Percentiles rank a stretch among this genome's conserved stretches.
These are phyloP conservation scores for Rhodocollybia butyracea DNA, from an alignment of 768 basidiomycete genomes.

Conservation along the genomic window DNA sequence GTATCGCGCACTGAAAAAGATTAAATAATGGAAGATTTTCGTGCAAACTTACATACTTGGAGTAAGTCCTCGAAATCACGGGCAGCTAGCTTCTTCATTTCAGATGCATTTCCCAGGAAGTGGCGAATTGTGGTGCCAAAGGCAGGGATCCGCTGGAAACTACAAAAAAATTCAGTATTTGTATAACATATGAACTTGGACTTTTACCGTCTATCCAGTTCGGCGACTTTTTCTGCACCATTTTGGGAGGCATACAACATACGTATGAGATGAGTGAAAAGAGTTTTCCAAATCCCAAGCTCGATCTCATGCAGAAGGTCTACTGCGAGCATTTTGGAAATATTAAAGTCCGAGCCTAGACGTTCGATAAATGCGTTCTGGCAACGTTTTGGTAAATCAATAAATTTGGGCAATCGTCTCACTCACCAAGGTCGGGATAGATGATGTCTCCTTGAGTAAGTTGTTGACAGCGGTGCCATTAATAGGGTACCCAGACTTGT, in stretches of 20 bases:
- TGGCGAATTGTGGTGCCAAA: conserved; percentile 24
- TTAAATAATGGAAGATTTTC: neutral
- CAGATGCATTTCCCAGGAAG: conserved; percentile 25
- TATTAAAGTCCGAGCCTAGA: conserved; percentile 16
- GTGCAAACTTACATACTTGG: conserved; percentile 15
- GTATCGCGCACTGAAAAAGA: conserved; percentile 23
- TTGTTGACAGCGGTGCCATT: conserved; percentile 6
- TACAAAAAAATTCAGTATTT: neutral
- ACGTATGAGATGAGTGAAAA: conserved; percentile 29
- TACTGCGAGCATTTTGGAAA: conserved; percentile 21
- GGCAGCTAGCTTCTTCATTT: conserved; percentile 27
- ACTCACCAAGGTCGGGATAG: conserved; percentile 12
- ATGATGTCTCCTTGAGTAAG: conserved; percentile 13
- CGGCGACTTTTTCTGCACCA: conserved; percentile 9
- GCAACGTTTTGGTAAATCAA: neutral
- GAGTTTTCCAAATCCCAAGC: conserved; percentile 32
- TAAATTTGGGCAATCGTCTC: neutral
- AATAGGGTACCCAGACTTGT: neutral
- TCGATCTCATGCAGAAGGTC: conserved; percentile 36
- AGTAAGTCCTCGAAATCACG: conserved; percentile 30
- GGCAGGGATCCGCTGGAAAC: conserved; percentile 16
- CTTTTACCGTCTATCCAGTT: conserved; percentile 12
- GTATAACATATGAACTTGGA: neutral
- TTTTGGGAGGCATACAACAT: conserved; percentile 17
- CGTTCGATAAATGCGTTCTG: conserved; percentile 28